Evolutionary conservation across 2,329 filamentous ascomycete species (phyloP), one percentile per base, ranked within the genome.

Genomic region (Sclerotinia glacialis): DNA sequence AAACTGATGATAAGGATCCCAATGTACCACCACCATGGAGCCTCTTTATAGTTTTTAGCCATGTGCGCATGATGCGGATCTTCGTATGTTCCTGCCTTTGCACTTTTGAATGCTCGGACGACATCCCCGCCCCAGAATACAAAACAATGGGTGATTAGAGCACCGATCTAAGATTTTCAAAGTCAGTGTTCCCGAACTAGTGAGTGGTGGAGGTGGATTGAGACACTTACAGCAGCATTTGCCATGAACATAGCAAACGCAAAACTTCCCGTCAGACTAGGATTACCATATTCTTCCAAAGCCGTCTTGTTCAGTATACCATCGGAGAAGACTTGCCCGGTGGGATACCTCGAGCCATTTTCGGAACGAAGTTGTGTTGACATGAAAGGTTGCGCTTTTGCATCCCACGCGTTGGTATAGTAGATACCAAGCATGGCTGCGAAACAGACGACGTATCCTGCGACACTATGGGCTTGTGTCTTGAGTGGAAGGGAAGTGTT

Each of bases 101-200:
- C 79, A n/a, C 76, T 81, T 71, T 80, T 81, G 73, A 78, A 85
- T 0, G 84, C 77, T 8, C 71, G 71, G 3, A 77, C 56, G n/a
- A 85, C 78, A 67, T 86, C 85, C 5, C 78, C 78, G 4, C 84
- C 82, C 82, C 83, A 86, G 71, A 87, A 86, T 6, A 86, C 72
- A 60, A 82, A 67, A 68, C 79, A 81, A 68, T 86, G 84, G 3
- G 78, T 73, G 37, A 86, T 76, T 31, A 86, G 72, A 6, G 84
- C 85, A 2, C 84, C 84, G 59, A 86, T 86, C 79, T 83, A 67
- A n/a, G 44, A 31, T 1, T 2, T 21, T 3, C 5, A 73, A 12
- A 73, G 65, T 60, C 67, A n/a, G 65, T 14, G 1, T 55, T 40
- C 2, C 16, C 16, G 16, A 0, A 6, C 21, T 2, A 16, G 9